These are phyloP conservation scores for Suillus luteus DNA, from an alignment of 768 basidiomycete species.

Conservation along the genomic window DNA sequence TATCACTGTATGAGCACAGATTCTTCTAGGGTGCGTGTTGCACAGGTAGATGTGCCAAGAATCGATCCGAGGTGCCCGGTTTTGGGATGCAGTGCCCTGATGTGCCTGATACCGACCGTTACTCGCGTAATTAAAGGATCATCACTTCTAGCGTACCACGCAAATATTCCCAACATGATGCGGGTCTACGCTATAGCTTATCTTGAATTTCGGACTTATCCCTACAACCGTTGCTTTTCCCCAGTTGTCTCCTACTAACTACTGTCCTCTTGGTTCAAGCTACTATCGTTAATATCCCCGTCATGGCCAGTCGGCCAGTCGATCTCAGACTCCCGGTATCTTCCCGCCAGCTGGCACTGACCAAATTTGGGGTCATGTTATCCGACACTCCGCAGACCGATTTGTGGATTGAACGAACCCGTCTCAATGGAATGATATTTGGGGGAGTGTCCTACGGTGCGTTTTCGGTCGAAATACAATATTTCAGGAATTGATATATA, in stretches of 20 bases:
- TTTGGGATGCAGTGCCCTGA: not conserved
- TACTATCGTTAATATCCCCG: not conserved
- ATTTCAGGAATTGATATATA: not conserved
- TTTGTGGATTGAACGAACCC: conserved; percentile 31
- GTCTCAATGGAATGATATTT: conserved; percentile 26
- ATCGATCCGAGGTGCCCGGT: too few species aligned
- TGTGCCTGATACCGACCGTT: not conserved
- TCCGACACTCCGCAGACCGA: conserved; percentile 22
- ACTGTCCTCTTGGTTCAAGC: conserved; percentile 25
- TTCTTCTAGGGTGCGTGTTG: not conserved
- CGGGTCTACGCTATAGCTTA: not conserved
- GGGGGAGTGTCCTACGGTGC: conserved; percentile 26
- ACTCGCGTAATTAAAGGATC: not conserved
- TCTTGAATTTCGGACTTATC: not conserved
- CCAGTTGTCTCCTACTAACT: not conserved
- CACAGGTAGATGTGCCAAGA: too few species aligned
- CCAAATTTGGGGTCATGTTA: conserved; percentile 15
- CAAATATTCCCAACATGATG: conserved; percentile 1
- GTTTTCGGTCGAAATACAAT: not conserved
- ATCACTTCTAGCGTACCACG: not conserved
- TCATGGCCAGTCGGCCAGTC: not conserved
- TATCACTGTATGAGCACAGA: not conserved
- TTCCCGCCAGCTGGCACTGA: not conserved
- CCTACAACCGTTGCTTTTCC: not conserved
- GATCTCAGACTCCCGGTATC: conserved; percentile 7